Conservation (phyloP, 148 eudicot genomes). For the Chenopodium berlandieri region DNA sequence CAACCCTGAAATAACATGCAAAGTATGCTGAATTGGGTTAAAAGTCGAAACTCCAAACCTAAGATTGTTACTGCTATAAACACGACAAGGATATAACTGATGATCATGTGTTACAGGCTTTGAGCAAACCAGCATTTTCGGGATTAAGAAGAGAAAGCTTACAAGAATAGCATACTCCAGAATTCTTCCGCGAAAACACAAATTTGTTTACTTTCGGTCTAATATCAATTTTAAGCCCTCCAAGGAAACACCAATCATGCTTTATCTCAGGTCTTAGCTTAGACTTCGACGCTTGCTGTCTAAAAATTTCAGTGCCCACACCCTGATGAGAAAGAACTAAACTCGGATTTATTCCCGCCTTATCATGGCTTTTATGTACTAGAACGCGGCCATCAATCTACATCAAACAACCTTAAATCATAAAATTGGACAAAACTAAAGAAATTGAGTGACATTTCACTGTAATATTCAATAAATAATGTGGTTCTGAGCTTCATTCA, state of each 20-base stretch:
- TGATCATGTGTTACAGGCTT: no score
- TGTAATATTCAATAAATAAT: background rate
- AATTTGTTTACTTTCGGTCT: slow-evolving; percentile 32
- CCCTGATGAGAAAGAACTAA: slow-evolving; percentile 28
- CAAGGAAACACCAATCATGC: slow-evolving; percentile 42
- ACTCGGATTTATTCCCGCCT: slow-evolving; percentile 20
- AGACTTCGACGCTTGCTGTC: slow-evolving; percentile 24
- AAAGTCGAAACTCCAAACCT: background rate
- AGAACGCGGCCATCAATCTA: slow-evolving; percentile 38
- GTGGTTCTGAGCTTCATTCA: background rate
- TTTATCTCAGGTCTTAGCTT: slow-evolving; percentile 29
- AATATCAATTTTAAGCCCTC: slow-evolving; percentile 39
- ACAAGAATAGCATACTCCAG: slow-evolving; percentile 57
- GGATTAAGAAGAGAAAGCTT: slow-evolving; percentile 25
- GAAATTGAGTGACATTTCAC: background rate
- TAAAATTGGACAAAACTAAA: background rate
- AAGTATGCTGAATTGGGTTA: background rate
- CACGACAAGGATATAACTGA: background rate
- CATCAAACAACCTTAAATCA: slow-evolving; percentile 14
- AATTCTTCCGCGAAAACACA: slow-evolving; percentile 28
- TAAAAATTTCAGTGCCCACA: slow-evolving; percentile 28
- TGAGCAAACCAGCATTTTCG: background rate
- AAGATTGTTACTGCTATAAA: background rate
- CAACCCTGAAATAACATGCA: slow-evolving; percentile 46
- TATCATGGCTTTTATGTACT: slow-evolving; percentile 26